These are phyloP conservation scores for Fraxinus dipetala DNA, from an alignment of 305 asterid species.

Conservation along the genomic window DNA sequence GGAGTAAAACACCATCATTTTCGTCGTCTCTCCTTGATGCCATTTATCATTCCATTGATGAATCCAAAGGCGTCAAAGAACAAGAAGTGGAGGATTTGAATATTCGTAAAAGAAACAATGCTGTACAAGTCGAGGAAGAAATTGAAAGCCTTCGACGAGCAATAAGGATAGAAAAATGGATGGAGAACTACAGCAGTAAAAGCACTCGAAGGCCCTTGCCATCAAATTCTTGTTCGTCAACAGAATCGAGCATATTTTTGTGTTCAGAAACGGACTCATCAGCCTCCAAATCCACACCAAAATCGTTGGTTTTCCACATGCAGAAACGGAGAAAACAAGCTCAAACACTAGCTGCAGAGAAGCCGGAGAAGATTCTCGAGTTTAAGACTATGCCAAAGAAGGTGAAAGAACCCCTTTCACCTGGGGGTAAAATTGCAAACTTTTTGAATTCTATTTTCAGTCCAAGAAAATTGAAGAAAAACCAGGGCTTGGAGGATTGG, in stretches of 20 bases:
- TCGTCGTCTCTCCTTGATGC: constrained; percentile 76
- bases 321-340: constrained; percentile 20
- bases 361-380: constrained; percentile 13
- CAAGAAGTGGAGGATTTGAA: not conserved
- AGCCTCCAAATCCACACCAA: constrained; percentile 44
- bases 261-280: constrained; percentile 20
- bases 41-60: constrained; percentile 73
- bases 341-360: constrained; percentile 6
- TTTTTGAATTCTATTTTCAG: constrained; percentile 74
- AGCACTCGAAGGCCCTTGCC: constrained; percentile 34
- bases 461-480: constrained; percentile 56
- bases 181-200: constrained; percentile 39
- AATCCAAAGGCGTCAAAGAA: constrained; percentile 19
- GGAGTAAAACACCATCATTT: constrained; percentile 60
- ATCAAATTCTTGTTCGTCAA: constrained; percentile 56
- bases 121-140: constrained; percentile 43
- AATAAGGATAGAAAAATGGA: constrained; percentile 73
- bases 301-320: constrained; percentile 23
- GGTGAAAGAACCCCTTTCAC: constrained; percentile 77
- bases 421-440: constrained; percentile 62
- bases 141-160: constrained; percentile 57
- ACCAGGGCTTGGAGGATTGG: constrained; percentile 42
- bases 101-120: constrained; percentile 29
- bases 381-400: constrained; percentile 41
- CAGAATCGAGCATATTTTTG: constrained; percentile 57